phyloP scores from a whole-genome alignment of 768 basidiomycete species.

The Trametes villosa region DNA sequence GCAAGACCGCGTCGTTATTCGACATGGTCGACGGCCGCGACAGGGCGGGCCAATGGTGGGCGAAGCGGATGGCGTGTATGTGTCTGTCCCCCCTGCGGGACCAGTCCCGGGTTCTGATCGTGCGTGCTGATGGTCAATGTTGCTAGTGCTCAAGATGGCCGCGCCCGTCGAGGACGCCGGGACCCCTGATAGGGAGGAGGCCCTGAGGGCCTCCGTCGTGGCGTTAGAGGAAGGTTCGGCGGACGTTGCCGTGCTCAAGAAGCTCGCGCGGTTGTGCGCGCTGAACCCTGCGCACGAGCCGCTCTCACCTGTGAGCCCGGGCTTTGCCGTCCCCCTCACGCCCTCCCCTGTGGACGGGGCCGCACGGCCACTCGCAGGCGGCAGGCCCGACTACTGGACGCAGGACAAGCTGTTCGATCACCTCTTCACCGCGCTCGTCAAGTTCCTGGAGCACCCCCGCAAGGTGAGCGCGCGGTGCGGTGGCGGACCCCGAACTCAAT shows the following conservation, averaged over 20 bases:
- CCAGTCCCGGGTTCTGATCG: slow-evolving; percentile 19
- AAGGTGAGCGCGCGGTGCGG: slow-evolving; percentile 51
- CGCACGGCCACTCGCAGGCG: slow-evolving; percentile 46
- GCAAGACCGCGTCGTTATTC: slow-evolving; percentile 59
- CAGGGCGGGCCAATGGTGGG: slow-evolving; percentile 84
- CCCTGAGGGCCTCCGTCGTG: slow-evolving; percentile 57
- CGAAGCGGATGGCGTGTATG: slow-evolving; percentile 73
- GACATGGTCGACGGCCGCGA: slow-evolving; percentile 69
- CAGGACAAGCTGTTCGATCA: slow-evolving; percentile 71
- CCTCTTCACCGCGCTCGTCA: slow-evolving; percentile 67
- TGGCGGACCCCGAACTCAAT: slow-evolving; percentile 13
- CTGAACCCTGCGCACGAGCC: slow-evolving; percentile 56
- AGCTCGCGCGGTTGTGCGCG: slow-evolving; percentile 64
- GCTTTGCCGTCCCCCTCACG: slow-evolving; percentile 52
- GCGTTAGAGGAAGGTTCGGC: slow-evolving; percentile 58
- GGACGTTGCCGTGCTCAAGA: slow-evolving; percentile 61
- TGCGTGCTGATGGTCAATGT: slow-evolving; percentile 44
- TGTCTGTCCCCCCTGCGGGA: slow-evolving; percentile 25
- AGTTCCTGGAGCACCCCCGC: slow-evolving; percentile 61
- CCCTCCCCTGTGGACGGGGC: slow-evolving; percentile 57
- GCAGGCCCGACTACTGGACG: slow-evolving; percentile 70
- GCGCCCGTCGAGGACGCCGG: slow-evolving; percentile 45
- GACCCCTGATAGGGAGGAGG: slow-evolving; percentile 46
- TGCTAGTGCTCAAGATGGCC: slow-evolving; percentile 54
- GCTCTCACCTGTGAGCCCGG: slow-evolving; percentile 59